phyloP scores from a whole-genome alignment of 2,329 filamentous ascomycete species.

The Colletotrichum caudatum region DNA sequence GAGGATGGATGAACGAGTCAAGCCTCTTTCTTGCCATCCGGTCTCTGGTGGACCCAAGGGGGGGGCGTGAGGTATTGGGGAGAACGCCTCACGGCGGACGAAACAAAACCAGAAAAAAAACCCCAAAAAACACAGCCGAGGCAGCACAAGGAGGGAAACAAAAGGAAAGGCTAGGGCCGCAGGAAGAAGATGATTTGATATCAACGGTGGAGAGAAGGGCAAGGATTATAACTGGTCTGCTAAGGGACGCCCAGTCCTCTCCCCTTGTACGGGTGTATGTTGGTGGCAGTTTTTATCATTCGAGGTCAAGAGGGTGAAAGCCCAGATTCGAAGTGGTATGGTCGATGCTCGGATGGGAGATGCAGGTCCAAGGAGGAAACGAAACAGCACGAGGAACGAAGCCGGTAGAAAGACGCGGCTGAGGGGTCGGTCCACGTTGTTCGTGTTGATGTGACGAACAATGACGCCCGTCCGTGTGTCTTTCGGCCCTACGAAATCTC shows the following conservation, averaged over 20 bases:
- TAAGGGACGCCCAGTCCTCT: not conserved
- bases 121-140: not conserved
- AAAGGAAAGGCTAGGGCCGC: not conserved
- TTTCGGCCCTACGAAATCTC: slow-evolving; percentile 19
- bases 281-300: not conserved
- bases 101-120: slow-evolving; percentile 1
- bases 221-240: slow-evolving; percentile 1
- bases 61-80: slow-evolving; percentile 3
- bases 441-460: slow-evolving; percentile 20
- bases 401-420: not conserved
- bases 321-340: not conserved
- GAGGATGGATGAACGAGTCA: slow-evolving; percentile 22
- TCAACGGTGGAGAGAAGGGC: not conserved
- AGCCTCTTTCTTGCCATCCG: slow-evolving; percentile 23
- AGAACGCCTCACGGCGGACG: slow-evolving; percentile 12
- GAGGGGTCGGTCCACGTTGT: slow-evolving; percentile 10
- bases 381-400: slow-evolving; percentile 15
- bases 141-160: not conserved
- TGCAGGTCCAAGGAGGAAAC: slow-evolving; percentile 5
- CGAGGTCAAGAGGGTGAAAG: not conserved
- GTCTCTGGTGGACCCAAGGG: not conserved
- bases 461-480: slow-evolving; percentile 31
- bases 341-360: slow-evolving; percentile 4
- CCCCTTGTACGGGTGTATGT: not conserved
- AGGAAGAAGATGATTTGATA: not conserved